Conservation (phyloP, 2,329 filamentous ascomycete species). For the Curvularia sp. region DNA sequence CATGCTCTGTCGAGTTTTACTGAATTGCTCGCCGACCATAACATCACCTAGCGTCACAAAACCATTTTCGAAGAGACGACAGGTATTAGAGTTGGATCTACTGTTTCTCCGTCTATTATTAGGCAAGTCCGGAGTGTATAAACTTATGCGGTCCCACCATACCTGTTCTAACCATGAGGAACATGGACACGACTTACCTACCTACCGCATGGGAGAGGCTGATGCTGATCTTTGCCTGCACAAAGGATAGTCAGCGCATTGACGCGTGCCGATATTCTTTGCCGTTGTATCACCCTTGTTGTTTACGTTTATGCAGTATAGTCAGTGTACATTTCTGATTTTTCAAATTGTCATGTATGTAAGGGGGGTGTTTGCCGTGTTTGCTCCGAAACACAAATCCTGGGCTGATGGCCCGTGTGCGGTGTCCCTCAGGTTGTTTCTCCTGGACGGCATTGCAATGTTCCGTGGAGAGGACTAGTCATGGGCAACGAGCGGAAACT, state of each 20-base stretch:
- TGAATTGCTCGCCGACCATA: not conserved
- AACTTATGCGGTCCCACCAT: not conserved
- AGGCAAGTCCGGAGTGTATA: not conserved
- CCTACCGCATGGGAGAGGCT: not conserved
- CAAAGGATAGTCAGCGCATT: constrained; percentile 3
- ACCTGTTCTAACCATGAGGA: not conserved
- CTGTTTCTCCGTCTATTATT: not conserved
- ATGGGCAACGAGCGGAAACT: constrained; percentile 1
- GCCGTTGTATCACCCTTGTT: not conserved
- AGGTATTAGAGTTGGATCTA: not conserved
- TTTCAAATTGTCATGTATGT: not conserved
- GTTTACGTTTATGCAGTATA: constrained; percentile 13
- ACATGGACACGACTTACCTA: not conserved
- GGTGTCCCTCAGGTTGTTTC: not conserved
- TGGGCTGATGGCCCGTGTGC: not conserved
- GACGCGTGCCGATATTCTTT: not conserved
- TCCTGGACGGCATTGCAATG: not conserved
- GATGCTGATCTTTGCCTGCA: constrained; percentile 8
- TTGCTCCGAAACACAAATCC: not conserved
- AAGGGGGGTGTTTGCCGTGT: not conserved
- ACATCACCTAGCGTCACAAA: no score
- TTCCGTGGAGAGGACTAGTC: constrained; percentile 9
- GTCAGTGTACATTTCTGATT: not conserved
- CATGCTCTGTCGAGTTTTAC: no score
- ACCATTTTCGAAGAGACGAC: not conserved